Evolutionary conservation across 1,284 basidiomycete species (phyloP), one percentile per base, ranked within the genome.

Genomic region (Cutaneotrichosporon sp.): DNA sequence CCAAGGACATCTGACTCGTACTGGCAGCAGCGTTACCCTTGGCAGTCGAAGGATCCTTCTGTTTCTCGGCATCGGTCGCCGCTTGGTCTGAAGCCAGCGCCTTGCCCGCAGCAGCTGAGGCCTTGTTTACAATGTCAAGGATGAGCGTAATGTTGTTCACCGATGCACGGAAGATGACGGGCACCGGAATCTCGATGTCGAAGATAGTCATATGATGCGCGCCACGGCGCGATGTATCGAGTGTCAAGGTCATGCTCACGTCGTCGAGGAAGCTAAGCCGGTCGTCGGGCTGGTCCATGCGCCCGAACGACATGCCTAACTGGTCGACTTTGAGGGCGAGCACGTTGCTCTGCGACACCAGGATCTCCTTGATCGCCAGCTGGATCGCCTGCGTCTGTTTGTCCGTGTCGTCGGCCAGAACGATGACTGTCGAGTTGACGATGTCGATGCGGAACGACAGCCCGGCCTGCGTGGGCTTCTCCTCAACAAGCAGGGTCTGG

Each of bases 141-240:
- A 99, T 97, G 70, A 99, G 86, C 72, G 88, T 87, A 73, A 99
- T 92, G 77, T 99, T 96, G 40, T 91, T 86, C 73, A 93, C 91
- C 0, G 95, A 97, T 13, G 94, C 92, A 31, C 97, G 87, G 80
- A 99, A 89, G 59, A 96, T 86, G 71, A 98, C 86, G 1, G 95
- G 88, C 69, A 85, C 82, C 4, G 90, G 90, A 14, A 88, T 83
- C n/a, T 86, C 84, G 30, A 96, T 78, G 75, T 97, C 93, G 65
- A 98, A 89, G 72, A 85, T 92, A 8, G 90, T 90, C 81, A 89
- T 88, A 70, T 90, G 88, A 61, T 91, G 88, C 3, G 84, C 85
- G 2, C 86, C 85, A 16, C 88, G 86, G n/a, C 86, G 84, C 5
- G 90, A 87, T 66, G 85, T 92, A 78, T 98, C 95, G 69, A 97